Percentiles rank a stretch among this genome's conserved stretches.
phyloP scores from a whole-genome alignment of 352 stramenopile genomes.

The Lagenidium giganteum region DNA sequence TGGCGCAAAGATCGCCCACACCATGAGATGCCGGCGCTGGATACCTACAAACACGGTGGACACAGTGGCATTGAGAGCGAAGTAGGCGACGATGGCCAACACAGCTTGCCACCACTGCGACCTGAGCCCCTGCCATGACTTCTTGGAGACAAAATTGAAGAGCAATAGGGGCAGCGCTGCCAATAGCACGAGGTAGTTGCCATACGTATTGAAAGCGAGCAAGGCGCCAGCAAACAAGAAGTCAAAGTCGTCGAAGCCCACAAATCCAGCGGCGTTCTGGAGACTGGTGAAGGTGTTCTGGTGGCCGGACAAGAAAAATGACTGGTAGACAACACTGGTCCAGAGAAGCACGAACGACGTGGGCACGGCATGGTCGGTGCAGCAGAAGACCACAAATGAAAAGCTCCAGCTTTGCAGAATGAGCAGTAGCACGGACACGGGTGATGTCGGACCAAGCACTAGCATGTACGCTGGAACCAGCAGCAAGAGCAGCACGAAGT shows the following conservation, averaged over 20 bases:
- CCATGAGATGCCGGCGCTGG: conserved; percentile 88
- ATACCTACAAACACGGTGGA: conserved; percentile 83
- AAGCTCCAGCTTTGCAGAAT: conserved; percentile 45
- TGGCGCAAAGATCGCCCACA: conserved; percentile 91
- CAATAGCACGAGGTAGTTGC: conserved; percentile 47
- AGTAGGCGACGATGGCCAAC: conserved; percentile 33
- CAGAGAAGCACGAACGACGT: conserved; percentile 50
- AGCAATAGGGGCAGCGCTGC: conserved; percentile 32
- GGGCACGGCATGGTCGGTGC: neutral
- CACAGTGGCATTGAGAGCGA: conserved; percentile 48
- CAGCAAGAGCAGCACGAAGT: conserved; percentile 33
- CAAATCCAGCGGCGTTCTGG: conserved; percentile 86
- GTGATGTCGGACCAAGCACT: conserved; percentile 60
- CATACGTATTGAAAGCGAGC: conserved; percentile 87
- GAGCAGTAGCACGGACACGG: conserved; percentile 40
- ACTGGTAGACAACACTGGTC: conserved; percentile 54
- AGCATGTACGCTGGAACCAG: conserved; percentile 47
- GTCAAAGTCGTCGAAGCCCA: conserved; percentile 84
- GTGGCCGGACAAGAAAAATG: conserved; percentile 87
- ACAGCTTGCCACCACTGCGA: conserved; percentile 11
- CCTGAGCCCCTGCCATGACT: neutral
- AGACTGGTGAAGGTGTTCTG: conserved; percentile 88
- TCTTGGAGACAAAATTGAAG: neutral
- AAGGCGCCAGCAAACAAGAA: conserved; percentile 71
- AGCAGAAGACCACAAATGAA: conserved; percentile 14